Evolutionary conservation across 2,329 filamentous ascomycete genomes (phyloP), one percentile per base, ranked within the genome.

Genomic region (Fusarium guadeloupense): DNA sequence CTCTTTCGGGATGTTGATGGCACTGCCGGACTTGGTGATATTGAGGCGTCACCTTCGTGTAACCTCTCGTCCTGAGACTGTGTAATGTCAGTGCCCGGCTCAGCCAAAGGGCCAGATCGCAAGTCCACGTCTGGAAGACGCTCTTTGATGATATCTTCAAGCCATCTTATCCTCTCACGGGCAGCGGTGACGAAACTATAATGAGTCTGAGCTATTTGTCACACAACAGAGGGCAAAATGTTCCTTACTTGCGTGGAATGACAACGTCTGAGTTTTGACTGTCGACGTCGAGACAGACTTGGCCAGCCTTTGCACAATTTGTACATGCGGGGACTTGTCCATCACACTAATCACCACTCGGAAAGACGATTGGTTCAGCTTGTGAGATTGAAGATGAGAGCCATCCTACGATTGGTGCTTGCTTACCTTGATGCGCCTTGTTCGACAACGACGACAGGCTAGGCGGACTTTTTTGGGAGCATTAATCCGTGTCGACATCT

Each of bases 231-330:
- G n/a, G 19, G 12, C 23, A 14, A 30, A 7, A 4, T 0, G 9
- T 26, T 44, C 51, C 59, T 35, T 21, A 74, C 71, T 76, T 74
- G 42, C 76, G 70, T 6, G 74, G 71, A 8, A 78, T 72, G 4
- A 69, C 64, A 16, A 74, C 26, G 3, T 71, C 65, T 5, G 71
- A 72, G 48, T 77, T 75, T 26, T 72, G 74, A 14, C 69, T 68
- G 52, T 77, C 75, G 1, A 77, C 75, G 43, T 78, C 75, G 2
- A 78, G 62, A 50, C 75, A 78, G 4, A 66, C 49, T 12, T 72
- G 67, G 3, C 68, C 69, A 20, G 74, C 72, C 37, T 75, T 75
- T 10, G 73, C 63, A 26, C 75, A 77, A 42, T 77, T 77, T 9
- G 68, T 69, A 50, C 75, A 77, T 0, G 74, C 74, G 12, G 76